phyloP scores from a whole-genome alignment of 805 yeast species.

The Peterozyma xylosa region DNA sequence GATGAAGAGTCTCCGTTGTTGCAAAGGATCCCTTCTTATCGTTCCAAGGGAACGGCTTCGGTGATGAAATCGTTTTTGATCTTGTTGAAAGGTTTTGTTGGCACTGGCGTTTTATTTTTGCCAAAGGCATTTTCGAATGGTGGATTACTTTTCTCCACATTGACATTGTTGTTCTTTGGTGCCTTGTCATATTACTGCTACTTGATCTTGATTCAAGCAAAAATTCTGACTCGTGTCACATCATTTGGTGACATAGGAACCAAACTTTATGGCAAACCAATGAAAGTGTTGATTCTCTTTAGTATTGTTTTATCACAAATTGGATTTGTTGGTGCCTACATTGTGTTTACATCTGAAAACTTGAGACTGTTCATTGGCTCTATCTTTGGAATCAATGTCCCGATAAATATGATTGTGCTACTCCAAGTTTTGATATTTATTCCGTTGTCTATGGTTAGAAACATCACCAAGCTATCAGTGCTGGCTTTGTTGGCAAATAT shows the following conservation, averaged over 20 bases:
- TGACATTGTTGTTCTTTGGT: constrained; percentile 53
- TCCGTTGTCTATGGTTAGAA: constrained; percentile 68
- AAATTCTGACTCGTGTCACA: constrained; percentile 51
- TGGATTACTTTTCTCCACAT: constrained; percentile 53
- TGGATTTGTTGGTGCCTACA: constrained; percentile 77
- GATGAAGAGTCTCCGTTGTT: constrained; percentile 33
- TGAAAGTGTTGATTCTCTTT: constrained; percentile 54
- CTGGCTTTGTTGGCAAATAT: constrained; percentile 68
- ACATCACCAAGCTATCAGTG: constrained; percentile 66
- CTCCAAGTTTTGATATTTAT: constrained; percentile 51
- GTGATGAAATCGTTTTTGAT: constrained; percentile 66
- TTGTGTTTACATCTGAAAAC: constrained; percentile 72
- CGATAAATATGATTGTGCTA: constrained; percentile 39
- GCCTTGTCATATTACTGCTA: constrained; percentile 74
- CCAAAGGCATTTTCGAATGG: constrained; percentile 71
- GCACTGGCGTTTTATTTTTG: constrained; percentile 67
- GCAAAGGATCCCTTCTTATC: constrained; percentile 5
- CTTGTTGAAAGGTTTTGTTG: constrained; percentile 66
- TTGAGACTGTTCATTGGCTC: constrained; percentile 53
- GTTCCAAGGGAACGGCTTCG: constrained; percentile 54
- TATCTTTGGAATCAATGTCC: constrained; percentile 32
- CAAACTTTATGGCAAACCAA: constrained; percentile 53
- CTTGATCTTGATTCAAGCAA: constrained; percentile 52
- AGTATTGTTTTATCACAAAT: constrained; percentile 67
- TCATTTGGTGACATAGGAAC: constrained; percentile 77